Evolutionary conservation across 2,329 filamentous ascomycete species (phyloP), one percentile per base, ranked within the genome.

Genomic region (Volutella citrinella): DNA sequence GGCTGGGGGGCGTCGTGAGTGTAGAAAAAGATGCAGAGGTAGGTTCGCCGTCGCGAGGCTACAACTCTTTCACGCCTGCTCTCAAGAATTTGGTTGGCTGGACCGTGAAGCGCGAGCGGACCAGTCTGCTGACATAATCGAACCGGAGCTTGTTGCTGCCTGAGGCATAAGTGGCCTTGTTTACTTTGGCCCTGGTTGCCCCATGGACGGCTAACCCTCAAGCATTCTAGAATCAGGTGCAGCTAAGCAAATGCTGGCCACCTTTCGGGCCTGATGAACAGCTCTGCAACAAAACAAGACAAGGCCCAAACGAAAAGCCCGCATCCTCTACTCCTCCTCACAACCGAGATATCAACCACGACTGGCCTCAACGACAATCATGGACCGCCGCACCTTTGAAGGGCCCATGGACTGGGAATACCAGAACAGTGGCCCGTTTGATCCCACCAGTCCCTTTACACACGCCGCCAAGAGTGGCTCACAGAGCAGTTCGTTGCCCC

Each of bases 321-420:
- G n/a, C n/a, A n/a, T n/a, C n/a, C n/a, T n/a, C n/a, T n/a, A n/a
- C n/a, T n/a, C n/a, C n/a, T n/a, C n/a, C n/a, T n/a, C n/a, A n/a
- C n/a, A n/a, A n/a, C n/a, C n/a, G n/a, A n/a, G n/a, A n/a, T n/a
- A n/a, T n/a, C n/a, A n/a, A n/a, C n/a, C n/a, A n/a, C n/a, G n/a
- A n/a, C n/a, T n/a, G n/a, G n/a, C n/a, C n/a, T n/a, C 32, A 27
- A 16, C 31, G 32, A 25, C 32, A 35, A 44, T 34, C 47, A 79
- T 76, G 69, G 68, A 76, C 34, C 67, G 68, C 46, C 67, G 79
- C 49, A 77, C 72, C 3, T 72, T 66, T 44, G 78, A 82, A 59
- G 67, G 74, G 42, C 77, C 67, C 43, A 83, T 83, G 79, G 79
- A 82, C 49, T 83, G 76, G 74, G 76, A 82, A 54, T 82, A 78